These are phyloP conservation scores for Cydonia oblonga DNA, from an alignment of 331 rosid species.

Conservation along the genomic window DNA sequence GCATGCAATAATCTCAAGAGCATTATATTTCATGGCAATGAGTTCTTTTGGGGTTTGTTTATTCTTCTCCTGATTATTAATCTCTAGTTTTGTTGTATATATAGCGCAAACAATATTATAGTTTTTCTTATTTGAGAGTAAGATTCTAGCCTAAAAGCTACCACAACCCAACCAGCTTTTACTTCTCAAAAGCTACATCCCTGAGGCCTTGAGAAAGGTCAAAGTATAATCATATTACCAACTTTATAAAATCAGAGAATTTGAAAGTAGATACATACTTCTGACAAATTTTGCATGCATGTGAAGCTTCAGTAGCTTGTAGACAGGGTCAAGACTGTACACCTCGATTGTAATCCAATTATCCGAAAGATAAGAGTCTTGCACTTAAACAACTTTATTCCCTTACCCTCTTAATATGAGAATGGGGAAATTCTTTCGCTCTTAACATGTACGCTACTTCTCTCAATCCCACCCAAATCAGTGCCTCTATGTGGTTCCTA, in stretches of 20 bases:
- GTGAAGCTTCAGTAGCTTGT: neutral
- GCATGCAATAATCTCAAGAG: constrained; percentile 25
- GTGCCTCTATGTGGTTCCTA: neutral
- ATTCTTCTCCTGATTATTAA: neutral
- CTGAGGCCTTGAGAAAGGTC: neutral
- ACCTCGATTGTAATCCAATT: neutral
- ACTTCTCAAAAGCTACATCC: neutral
- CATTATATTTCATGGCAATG: constrained; percentile 12
- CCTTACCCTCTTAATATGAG: neutral
- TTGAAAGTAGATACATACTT: neutral
- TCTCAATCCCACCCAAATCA: neutral
- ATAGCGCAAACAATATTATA: neutral
- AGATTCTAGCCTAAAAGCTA: neutral
- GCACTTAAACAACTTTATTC: neutral
- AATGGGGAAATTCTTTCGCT: neutral
- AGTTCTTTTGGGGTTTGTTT: neutral
- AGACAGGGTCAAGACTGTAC: neutral
- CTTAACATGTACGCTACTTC: neutral
- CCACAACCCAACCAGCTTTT: neutral
- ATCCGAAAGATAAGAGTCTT: neutral
- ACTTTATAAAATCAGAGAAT: neutral
- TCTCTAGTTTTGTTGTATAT: neutral
- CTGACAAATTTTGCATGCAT: neutral
- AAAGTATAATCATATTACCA: neutral
- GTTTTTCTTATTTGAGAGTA: neutral